Conservation (phyloP, 495 filamentous ascomycete species). For the Penicillium verhagenii region DNA sequence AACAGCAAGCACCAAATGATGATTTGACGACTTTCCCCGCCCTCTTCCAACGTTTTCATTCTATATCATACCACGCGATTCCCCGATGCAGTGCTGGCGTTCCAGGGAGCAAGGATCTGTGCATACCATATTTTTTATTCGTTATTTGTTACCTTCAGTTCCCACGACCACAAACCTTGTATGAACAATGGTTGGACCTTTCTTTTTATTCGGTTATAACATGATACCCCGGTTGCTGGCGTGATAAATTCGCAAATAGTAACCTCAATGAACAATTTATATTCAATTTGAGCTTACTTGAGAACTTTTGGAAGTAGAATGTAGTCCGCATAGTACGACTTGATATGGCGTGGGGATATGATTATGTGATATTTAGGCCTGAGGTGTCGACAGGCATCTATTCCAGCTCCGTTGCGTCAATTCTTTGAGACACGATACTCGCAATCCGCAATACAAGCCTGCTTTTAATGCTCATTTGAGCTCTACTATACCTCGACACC, state of each 20-base stretch:
- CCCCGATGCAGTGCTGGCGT: slow-evolving; percentile 15
- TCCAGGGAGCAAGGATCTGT: slow-evolving; percentile 6
- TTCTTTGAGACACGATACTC: slow-evolving; percentile 12
- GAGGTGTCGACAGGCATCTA: not conserved
- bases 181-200: not conserved
- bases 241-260: not conserved
- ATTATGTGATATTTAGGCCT: slow-evolving; percentile 3
- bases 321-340: not conserved
- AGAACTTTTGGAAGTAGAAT: slow-evolving; percentile 2
- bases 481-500: not conserved
- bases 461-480: slow-evolving; percentile 3
- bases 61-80: not conserved
- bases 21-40: slow-evolving; percentile 17
- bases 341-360: not conserved
- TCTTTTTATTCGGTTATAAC: slow-evolving; percentile 16
- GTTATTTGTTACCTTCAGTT: slow-evolving; percentile 3
- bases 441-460: slow-evolving; percentile 6
- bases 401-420: slow-evolving; percentile 14
- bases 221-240: slow-evolving; percentile 29
- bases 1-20: slow-evolving; percentile 5
- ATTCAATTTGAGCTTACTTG: not conserved
- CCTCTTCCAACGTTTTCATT: not conserved
- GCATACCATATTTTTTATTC: slow-evolving; percentile 6
- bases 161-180: not conserved
- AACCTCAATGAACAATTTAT: not conserved